phyloP scores from a whole-genome alignment of 495 filamentous ascomycete genomes.

The Pseudevernia furfuracea region DNA sequence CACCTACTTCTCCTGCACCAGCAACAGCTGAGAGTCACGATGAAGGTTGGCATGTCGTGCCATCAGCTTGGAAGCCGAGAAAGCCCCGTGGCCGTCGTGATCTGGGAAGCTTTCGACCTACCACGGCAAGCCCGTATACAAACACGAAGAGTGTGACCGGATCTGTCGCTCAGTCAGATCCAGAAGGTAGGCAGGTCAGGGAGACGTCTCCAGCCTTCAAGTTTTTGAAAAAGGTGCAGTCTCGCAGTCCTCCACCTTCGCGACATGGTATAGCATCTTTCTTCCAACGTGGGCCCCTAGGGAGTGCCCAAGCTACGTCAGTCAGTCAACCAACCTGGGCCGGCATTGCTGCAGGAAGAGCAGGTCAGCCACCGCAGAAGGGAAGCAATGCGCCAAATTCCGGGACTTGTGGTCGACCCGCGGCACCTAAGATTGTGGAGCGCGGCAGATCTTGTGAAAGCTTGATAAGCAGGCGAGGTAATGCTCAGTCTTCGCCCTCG shows the following conservation, averaged over 20 bases:
- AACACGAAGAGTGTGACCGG: constrained; percentile 32
- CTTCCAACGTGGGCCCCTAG: constrained; percentile 15
- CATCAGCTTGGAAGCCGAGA: constrained; percentile 26
- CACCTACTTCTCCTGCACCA: constrained; percentile 12
- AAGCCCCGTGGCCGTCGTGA: constrained; percentile 28
- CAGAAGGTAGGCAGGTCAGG: constrained; percentile 19
- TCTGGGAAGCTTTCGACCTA: constrained; percentile 32
- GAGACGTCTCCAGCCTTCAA: constrained; percentile 34
- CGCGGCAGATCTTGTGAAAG: constrained; percentile 36
- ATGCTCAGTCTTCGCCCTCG: constrained; percentile 32
- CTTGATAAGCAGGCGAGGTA: constrained; percentile 28
- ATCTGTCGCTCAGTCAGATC: constrained; percentile 29
- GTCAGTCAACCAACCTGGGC: constrained; percentile 24
- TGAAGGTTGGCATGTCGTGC: constrained; percentile 37
- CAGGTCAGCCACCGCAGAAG: constrained; percentile 30
- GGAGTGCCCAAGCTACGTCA: not conserved
- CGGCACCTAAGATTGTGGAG: constrained; percentile 24
- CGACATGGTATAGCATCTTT: constrained; percentile 14
- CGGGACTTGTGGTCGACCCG: constrained; percentile 21
- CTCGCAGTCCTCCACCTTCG: constrained; percentile 31
- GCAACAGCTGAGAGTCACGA: constrained; percentile 24
- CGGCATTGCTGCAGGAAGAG: constrained; percentile 28
- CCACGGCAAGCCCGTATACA: constrained; percentile 32
- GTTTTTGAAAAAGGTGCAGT: constrained; percentile 37
- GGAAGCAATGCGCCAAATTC: constrained; percentile 24